Evolutionary conservation across 2,329 filamentous ascomycete species (phyloP).

Genomic region (Xylariaceae sp.): DNA sequence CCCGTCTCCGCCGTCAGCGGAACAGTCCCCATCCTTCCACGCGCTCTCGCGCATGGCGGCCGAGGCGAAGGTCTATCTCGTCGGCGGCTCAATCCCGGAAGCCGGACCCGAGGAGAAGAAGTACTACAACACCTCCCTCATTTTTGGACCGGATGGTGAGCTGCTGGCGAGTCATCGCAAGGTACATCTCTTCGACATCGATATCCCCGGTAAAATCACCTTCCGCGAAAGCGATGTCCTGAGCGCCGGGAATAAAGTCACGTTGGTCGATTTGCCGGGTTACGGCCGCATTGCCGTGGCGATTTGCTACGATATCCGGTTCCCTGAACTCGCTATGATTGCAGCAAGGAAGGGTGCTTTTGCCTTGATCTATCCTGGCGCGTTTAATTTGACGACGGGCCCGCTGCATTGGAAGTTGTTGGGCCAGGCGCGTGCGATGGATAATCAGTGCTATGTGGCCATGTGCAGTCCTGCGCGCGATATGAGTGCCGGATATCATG

Average conservation of each 20-base stretch:
- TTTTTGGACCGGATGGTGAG: constrained; percentile 72
- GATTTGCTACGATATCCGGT: constrained; percentile 97
- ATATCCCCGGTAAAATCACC: constrained; percentile 89
- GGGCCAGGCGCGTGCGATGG: constrained; percentile 76
- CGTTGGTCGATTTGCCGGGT: constrained; percentile 77
- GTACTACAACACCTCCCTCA: constrained; percentile 87
- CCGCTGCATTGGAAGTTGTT: constrained; percentile 85
- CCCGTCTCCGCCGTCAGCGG: constrained; percentile 65
- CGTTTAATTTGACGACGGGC: constrained; percentile 92
- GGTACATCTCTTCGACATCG: constrained; percentile 94
- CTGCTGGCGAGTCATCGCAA: constrained; percentile 88
- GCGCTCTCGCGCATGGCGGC: constrained; percentile 74
- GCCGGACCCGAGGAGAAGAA: constrained; percentile 49
- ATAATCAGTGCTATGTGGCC: constrained; percentile 92
- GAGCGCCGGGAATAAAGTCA: constrained; percentile 76
- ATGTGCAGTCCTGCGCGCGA: constrained; percentile 89
- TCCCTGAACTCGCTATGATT: constrained; percentile 87
- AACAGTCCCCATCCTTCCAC: constrained; percentile 77
- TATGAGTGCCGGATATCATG: constrained; percentile 70
- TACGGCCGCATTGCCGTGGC: constrained; percentile 84
- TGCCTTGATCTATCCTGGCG: constrained; percentile 86
- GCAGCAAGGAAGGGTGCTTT: constrained; percentile 85
- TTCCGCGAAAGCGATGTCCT: constrained; percentile 91
- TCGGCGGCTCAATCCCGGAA: constrained; percentile 93
- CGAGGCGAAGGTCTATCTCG: constrained; percentile 72